phyloP scores from a whole-genome alignment of 2,329 filamentous ascomycete genomes.

The Phialophora expanda region DNA sequence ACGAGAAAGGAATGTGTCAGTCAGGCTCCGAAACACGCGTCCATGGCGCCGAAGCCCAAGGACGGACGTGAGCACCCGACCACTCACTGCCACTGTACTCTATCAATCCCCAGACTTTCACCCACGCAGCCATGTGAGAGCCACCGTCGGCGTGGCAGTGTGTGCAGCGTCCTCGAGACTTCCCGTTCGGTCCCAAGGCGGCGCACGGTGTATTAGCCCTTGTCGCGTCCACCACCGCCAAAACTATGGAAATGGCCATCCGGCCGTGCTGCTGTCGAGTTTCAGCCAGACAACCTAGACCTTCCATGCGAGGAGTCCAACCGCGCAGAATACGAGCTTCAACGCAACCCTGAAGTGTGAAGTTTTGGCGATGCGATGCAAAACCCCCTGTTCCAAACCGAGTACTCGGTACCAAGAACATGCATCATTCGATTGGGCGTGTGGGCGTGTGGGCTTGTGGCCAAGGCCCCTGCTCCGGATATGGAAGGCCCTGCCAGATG shows the following conservation, averaged over 20 bases:
- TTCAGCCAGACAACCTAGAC: too few species aligned
- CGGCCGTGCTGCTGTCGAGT: too few species aligned
- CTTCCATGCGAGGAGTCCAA: too few species aligned
- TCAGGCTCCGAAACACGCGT: neutral
- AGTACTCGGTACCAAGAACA: neutral
- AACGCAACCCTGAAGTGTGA: too few species aligned
- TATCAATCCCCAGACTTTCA: neutral
- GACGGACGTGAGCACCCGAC: neutral
- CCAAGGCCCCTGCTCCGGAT: neutral
- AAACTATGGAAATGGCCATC: neutral
- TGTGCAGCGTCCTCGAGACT: neutral
- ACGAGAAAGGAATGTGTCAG: neutral
- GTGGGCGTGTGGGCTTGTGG: too few species aligned
- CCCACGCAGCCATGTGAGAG: neutral
- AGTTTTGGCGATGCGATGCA: too few species aligned
- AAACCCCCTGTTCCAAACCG: too few species aligned
- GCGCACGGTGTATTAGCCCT: too few species aligned
- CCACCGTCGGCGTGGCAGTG: neutral
- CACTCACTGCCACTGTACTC: neutral
- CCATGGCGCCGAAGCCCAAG: neutral
- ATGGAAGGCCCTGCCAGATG: neutral
- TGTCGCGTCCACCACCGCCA: too few species aligned
- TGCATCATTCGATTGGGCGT: conserved; percentile 1
- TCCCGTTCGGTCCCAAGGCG: neutral
- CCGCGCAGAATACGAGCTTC: neutral